Evolutionary conservation across 768 basidiomycete genomes (phyloP).

Genomic region (Amylocystis lapponica): DNA sequence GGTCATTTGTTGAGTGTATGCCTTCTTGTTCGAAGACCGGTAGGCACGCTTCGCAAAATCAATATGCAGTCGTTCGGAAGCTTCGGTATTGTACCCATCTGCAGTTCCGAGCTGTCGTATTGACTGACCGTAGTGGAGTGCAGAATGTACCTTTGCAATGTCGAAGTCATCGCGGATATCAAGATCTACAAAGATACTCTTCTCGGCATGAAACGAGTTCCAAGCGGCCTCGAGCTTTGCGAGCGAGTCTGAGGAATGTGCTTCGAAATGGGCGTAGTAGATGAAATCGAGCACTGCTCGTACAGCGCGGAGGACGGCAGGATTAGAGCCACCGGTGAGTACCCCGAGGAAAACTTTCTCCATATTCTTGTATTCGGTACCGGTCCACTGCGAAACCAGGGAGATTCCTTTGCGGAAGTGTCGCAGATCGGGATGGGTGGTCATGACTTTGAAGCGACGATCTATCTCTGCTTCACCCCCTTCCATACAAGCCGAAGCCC

Average conservation of each 20-base stretch:
- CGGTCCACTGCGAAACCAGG: constrained; percentile 36
- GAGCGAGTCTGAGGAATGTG: constrained; percentile 17
- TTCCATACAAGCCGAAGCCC: constrained; percentile 7
- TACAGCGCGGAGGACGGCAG: constrained; percentile 17
- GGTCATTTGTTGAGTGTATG: constrained; percentile 34
- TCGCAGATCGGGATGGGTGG: constrained; percentile 26
- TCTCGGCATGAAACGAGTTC: constrained; percentile 20
- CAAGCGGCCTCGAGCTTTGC: constrained; percentile 10
- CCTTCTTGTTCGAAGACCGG: constrained; percentile 17
- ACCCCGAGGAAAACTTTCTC: constrained; percentile 24
- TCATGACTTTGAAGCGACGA: constrained; percentile 26
- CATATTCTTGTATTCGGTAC: constrained; percentile 35
- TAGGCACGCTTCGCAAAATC: constrained; percentile 33
- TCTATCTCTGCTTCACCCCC: constrained; percentile 31
- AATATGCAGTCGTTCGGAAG: constrained; percentile 35
- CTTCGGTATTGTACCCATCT: constrained; percentile 24
- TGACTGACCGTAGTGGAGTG: constrained; percentile 15
- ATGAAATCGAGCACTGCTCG: constrained; percentile 24
- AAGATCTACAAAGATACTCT: constrained; percentile 19
- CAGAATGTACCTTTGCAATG: constrained; percentile 25
- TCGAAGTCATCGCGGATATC: constrained; percentile 23
- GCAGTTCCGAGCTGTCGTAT: constrained; percentile 17
- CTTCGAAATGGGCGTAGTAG: constrained; percentile 20
- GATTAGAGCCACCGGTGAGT: constrained; percentile 18
- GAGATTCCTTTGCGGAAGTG: constrained; percentile 41